A percentile compares a stretch with the other conserved stretches of the same genome.
These are phyloP conservation scores for Podaxis sp. DNA, from an alignment of 768 basidiomycete species.

Conservation along the genomic window DNA sequence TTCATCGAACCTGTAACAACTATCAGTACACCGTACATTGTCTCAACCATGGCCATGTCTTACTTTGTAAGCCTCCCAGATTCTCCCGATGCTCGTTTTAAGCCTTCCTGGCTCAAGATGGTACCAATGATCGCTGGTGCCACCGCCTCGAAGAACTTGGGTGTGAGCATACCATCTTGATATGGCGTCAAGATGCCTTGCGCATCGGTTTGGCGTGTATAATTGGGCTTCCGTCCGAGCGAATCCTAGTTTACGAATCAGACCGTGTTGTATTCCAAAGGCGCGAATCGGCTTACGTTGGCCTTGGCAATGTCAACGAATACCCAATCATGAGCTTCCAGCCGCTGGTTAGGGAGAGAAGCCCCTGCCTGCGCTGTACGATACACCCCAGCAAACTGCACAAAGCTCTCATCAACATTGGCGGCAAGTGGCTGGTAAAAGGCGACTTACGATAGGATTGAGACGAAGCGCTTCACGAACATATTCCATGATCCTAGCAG, in stretches of 20 bases:
- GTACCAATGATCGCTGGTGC: constrained; percentile 42
- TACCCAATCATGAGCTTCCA: constrained; percentile 31
- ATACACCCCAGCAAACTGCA: constrained; percentile 41
- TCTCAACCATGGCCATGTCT: constrained; percentile 12
- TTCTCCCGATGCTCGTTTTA: constrained; percentile 36
- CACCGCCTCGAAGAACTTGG: constrained; percentile 41
- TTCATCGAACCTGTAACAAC: constrained; percentile 33
- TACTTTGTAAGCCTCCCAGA: constrained; percentile 42
- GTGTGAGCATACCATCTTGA: constrained; percentile 28
- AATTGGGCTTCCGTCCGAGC: constrained; percentile 17
- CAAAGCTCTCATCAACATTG: not conserved
- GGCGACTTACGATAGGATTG: constrained; percentile 33
- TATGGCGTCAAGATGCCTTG: constrained; percentile 25
- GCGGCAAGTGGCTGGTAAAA: not conserved
- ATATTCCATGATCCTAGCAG: constrained; percentile 37
- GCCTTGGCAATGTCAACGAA: constrained; percentile 38
- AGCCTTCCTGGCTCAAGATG: constrained; percentile 43
- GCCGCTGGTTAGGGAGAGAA: constrained; percentile 19
- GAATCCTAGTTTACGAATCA: not conserved
- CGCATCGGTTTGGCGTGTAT: constrained; percentile 22
- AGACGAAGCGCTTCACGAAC: constrained; percentile 48
- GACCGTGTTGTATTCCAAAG: not conserved
- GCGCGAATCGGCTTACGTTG: constrained; percentile 25
- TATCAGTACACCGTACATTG: not conserved
- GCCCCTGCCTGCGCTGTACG: constrained; percentile 33